A percentile compares a stretch with the other conserved stretches of the same genome.
These are phyloP conservation scores for Reutealis trisperma DNA, from an alignment of 345 rosid species.

Conservation along the genomic window DNA sequence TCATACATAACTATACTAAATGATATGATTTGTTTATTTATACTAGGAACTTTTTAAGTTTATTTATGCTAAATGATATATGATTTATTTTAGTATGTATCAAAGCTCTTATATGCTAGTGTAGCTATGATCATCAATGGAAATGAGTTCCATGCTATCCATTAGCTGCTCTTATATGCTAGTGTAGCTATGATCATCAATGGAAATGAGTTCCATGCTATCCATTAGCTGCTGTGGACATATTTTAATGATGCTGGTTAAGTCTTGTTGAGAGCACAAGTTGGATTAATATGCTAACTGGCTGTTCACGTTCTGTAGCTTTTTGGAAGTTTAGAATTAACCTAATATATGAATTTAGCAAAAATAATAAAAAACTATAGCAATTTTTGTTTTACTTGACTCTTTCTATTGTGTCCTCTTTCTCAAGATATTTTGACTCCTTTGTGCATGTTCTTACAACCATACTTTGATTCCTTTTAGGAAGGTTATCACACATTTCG, in stretches of 20 bases:
- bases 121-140: no score
- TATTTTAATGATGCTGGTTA: neutral
- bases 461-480: conserved; percentile 38
- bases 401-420: neutral
- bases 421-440: neutral
- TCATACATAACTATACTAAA: neutral
- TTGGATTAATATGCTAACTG: no score
- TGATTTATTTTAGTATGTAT: neutral
- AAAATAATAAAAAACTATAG: neutral
- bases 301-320: no score
- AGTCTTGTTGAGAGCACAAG: neutral
- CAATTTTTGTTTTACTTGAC: neutral
- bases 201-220: neutral
- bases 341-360: no score
- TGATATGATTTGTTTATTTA: neutral
- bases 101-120: no score
- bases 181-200: neutral
- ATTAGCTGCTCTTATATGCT: no score
- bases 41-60: no score
- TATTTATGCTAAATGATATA: neutral
- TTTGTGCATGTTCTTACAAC: neutral
- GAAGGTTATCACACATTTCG: conserved; percentile 89
- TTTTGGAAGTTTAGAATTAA: no score
- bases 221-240: neutral
- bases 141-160: neutral